Base-by-base conservation (phyloP, 2,329 filamentous ascomycete species). In the Aspergillus tanneri region DNA sequence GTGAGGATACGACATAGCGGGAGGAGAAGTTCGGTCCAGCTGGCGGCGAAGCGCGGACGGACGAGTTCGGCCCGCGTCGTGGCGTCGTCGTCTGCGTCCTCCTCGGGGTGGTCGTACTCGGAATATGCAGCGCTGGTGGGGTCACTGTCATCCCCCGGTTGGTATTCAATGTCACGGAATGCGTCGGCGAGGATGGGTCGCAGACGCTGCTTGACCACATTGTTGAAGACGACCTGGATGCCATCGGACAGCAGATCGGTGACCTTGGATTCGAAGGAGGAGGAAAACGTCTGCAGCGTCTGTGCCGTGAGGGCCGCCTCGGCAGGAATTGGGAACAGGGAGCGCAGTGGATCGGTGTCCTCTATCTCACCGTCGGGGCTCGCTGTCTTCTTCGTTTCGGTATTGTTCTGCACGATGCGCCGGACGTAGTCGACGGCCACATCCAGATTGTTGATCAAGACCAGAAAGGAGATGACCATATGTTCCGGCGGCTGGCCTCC, bases 381-480 rank as follows among this genome's bases (percentile, higher is more conserved):
- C 2, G 55, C 41, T 5, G 57, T 46, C 37, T 61, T 58, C 38
- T 62, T 65, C 3, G 59, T 54, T 41, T 70, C 76, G 21, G 91
- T 75, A 39, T 86, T 83, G 25, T 83, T 79, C 24, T 80, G 79
- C 36, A 97, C 85, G 58, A 99, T 96, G 46, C 92, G 87, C 12
- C 83, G 82, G 42, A 96, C 81, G 69, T 99, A 99, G 64, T 96
- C 90, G 53, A 89, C 89, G 8, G 90, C 86, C 51, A 96, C 82
- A 66, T 99, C 92, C 21, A 99, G 83, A 66, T 92, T 96, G 77
- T 99, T 99, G 70, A 96, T 90, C 38, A 96, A 80, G 18, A 97
- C 86, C 12, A 96, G 83, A 67, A 99, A 99, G 3, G 87, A 79
- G 43, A 97, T 82, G 55, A 96, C 87, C 59, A 86, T 89, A 60